Evolutionary conservation across 73 alveolate species (phyloP), one percentile per base, ranked within the genome.

Genomic region (Paramecium sonneborni): DNA sequence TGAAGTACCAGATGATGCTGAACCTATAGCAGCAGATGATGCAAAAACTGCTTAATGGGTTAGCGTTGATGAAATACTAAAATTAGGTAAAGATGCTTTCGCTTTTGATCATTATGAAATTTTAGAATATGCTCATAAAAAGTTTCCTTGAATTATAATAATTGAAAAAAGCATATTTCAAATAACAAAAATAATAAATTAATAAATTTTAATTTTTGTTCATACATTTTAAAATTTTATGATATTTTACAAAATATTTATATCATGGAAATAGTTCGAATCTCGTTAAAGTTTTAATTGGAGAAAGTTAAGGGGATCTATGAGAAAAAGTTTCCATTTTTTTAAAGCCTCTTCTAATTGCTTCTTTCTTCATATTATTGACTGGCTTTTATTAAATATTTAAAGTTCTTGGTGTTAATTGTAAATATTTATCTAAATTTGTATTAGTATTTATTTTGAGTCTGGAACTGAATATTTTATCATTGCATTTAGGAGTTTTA

Each of bases 1-100:
- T n/a, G 96, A 96, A 48, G 97, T 98, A 15, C 96, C 92, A 10
- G 96, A 94, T 11, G 96, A 95, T 43, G 97, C 98, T 5, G 95
- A 95, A 84, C 98, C 97, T 6, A 92, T 94, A 76, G 99, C 99
- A 20, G 99, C 97, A 1, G 99, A 98, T 94, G 99, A 98, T 95
- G 99, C 99, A 4, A 97, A 96, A 34, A 96, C 97, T 44, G 99
- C 99, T 57, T 86, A 97, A 86, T 98, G 96, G 95, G 96, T 97
- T 91, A 95, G 94, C 57, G 85, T 98, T 72, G 94, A 95, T 57
- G 99, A 98, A 55, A 94, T 96, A 30, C 57, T 85, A n/a, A 92
- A 94, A 57, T 90, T 43, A 67, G 91, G 85, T 14, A 85, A 76
- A 26, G 93, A 70, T 15, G 79, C 82, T 30, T 90, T 94, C 58